Evolutionary conservation across 1,284 basidiomycete genomes (phyloP), one percentile per base, ranked within the genome.

Genomic region (Ustilago lituana): DNA sequence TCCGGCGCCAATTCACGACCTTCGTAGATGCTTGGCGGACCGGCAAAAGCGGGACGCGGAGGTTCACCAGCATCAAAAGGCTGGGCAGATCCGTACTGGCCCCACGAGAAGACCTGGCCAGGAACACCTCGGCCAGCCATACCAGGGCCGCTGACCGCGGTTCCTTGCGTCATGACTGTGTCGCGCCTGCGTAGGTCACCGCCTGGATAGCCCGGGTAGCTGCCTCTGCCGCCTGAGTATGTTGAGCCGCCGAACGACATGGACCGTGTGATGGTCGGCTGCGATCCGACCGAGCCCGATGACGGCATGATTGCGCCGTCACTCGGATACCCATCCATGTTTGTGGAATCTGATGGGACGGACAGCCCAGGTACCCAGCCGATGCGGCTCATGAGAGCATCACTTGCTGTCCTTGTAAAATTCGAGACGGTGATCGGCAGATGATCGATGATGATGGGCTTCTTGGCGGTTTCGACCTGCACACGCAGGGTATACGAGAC

Each of bases 371-470:
- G 62, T 6, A 81, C 79, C 58, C 67, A 73, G 14, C 77, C 80
- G 46, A 81, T 81, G 36, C 68, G 62, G 5, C 46, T 45, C 26
- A 74, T 60, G 14, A 73, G 46, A 10, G 61, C 66, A 3, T 51
- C 54, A 39, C 67, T 73, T 6, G 61, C 65, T 9, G 39, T 46
- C 11, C 59, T 41, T 17, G 71, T 38, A 27, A 80, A 79, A 45
- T 65, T 73, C 14, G 79, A 74, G 27, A 81, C 68, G 17, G 73
- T 77, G 53, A 81, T 65, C 15, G 77, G 71, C 15, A 81, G 47
- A 27, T 78, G 79, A 40, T 81, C 80, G 40, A 81, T 63, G 35
- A 80, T 64, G 40, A 81, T 71, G 26, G 70, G 74, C 36, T 77
- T 70, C 60, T 80, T 80, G 33, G 63, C 74, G 22, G 73, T 59